Evolutionary conservation across 2,329 filamentous ascomycete species (phyloP).

Genomic region (Colletotrichum sp.): DNA sequence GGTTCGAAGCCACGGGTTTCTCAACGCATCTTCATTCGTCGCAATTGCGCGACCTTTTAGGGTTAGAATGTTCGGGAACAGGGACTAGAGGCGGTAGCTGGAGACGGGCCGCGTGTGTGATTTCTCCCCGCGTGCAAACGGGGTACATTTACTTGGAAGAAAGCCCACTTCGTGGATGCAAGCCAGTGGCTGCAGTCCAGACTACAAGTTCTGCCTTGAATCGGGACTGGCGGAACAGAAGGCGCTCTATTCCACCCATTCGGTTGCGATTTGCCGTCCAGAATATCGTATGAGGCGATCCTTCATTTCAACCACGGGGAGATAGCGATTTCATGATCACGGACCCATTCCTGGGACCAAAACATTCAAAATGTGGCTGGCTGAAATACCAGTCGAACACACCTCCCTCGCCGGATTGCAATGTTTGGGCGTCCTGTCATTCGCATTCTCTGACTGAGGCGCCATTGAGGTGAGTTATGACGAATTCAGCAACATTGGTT

Average conservation of each 20-base stretch:
- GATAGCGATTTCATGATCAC: not conserved
- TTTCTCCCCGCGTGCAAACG: not conserved
- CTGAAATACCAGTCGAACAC: not conserved
- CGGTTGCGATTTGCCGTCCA: not conserved
- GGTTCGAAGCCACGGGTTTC: not conserved
- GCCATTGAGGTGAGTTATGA: not conserved
- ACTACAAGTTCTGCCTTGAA: not conserved
- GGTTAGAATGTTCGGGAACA: not conserved
- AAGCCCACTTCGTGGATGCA: not conserved
- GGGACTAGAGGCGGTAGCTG: not conserved
- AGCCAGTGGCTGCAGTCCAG: not conserved
- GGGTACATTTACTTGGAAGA: not conserved
- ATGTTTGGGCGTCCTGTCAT: not conserved
- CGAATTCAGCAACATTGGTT: not conserved
- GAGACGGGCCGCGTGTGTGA: not conserved
- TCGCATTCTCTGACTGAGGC: not conserved
- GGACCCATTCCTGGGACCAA: not conserved
- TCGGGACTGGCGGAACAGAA: not conserved
- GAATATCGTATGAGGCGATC: not conserved
- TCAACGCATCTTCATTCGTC: not conserved
- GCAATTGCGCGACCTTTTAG: not conserved
- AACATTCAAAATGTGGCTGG: not conserved
- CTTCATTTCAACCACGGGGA: not conserved
- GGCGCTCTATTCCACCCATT: not conserved
- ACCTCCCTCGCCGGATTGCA: not conserved